Base-by-base conservation (phyloP, 192 early-diverging fungal species). In the Backusella mclennaniae region DNA sequence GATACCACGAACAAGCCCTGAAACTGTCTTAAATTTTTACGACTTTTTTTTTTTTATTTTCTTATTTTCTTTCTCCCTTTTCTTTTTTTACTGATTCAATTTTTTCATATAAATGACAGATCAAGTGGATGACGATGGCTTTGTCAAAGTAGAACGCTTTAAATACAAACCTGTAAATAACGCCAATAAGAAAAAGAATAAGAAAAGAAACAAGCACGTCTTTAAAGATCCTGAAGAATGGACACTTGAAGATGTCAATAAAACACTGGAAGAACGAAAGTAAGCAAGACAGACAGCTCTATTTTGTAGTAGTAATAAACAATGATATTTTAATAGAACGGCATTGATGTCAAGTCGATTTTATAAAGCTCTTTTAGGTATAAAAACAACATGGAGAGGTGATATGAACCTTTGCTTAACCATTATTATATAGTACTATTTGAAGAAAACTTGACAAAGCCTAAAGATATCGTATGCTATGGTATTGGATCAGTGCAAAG, bases 401-500 rank as follows among this genome's bases (percentile, higher is more conserved):
- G 17, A 14, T 21, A 15, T 33, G 2, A 4, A 8, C 41, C 15
- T 44, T n/a, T 56, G 12, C 44, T 31, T 15, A 23, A 52, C 26
- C 42, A 44, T 44, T 19, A 17, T 44, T 44, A 44, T 17, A 15
- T 71, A 77, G 76, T 21, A 2, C 4, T 73, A 14, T 78, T 78
- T 35, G 35, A 78, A 6, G 66, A 78, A 35, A 66, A 78, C 31
- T 33, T 78, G 38, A 68, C 26, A 21, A 35, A 31, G 31, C 66
- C 71, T 33, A 36, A 73, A 29, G 77, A 83, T 66, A 80, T 83
- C 67, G 71, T 83, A 15, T 83, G 82, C 12, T 83, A 83, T 67
- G 82, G 82, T 3, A 71, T 83, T 41, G 82, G 82, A 12, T 83
- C 82, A 6, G 77, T 83, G 42, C 78, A 83, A 49, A 71, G 77